Conservation (phyloP, 1,284 basidiomycete species). For the Ceratobasidium sp. region DNA sequence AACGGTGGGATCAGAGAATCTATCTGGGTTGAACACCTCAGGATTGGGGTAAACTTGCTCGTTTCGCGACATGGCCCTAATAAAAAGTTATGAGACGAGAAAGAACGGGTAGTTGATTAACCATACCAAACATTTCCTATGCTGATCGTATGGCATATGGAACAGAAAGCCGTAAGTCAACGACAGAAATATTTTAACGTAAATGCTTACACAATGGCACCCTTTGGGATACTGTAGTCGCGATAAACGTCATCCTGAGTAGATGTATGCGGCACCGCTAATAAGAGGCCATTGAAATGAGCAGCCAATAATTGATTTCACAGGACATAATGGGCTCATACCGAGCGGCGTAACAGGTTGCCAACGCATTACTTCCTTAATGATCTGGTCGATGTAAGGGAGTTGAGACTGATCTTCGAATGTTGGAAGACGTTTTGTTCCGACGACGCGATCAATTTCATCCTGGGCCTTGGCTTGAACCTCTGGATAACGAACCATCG, state of each 20-base stretch:
- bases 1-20: slow-evolving; percentile 42
- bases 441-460: slow-evolving; percentile 49
- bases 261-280: slow-evolving; percentile 47
- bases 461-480: slow-evolving; percentile 48
- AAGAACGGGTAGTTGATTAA: not conserved
- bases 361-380: slow-evolving; percentile 54
- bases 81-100: not conserved
- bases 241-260: slow-evolving; percentile 49
- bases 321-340: not conserved
- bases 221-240: slow-evolving; percentile 49
- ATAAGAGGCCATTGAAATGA: not conserved
- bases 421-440: slow-evolving; percentile 42
- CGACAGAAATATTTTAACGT: not conserved
- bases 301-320: not conserved
- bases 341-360: slow-evolving; percentile 51
- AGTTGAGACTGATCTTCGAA: slow-evolving; percentile 48
- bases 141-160: not conserved
- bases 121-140: slow-evolving; percentile 43
- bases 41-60: slow-evolving; percentile 31
- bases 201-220: slow-evolving; percentile 45
- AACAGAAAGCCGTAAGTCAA: not conserved
- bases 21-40: slow-evolving; percentile 24
- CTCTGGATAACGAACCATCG: slow-evolving; percentile 50
- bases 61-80: slow-evolving; percentile 41
- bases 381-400: slow-evolving; percentile 52